Evolutionary conservation across 345 rosid genomes (phyloP).

Genomic region (Populus pruinosa): DNA sequence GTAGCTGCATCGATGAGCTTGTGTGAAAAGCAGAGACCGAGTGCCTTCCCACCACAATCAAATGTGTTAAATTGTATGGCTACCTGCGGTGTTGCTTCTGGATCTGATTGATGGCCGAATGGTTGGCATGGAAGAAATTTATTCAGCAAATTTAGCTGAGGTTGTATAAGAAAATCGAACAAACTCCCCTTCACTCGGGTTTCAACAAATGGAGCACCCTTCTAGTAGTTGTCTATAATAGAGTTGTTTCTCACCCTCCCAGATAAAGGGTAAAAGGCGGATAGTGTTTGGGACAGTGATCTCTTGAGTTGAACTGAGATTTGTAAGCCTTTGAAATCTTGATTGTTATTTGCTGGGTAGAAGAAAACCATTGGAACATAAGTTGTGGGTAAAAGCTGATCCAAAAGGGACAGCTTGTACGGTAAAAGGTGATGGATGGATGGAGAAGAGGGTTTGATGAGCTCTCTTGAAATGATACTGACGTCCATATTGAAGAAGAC

Average conservation of each 20-base stretch:
- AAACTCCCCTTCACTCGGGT: background rate
- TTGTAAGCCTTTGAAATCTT: no score
- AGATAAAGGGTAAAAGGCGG: background rate
- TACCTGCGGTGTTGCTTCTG: background rate
- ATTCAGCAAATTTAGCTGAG: background rate
- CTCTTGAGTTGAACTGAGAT: background rate
- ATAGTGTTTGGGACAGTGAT: slow-evolving; percentile 4
- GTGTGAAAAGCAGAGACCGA: background rate
- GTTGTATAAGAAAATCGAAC: background rate
- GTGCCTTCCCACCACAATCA: background rate
- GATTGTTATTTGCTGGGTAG: background rate
- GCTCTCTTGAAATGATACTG: background rate
- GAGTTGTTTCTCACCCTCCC: slow-evolving; percentile 5
- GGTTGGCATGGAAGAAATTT: background rate
- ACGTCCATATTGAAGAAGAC: background rate
- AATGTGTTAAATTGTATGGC: background rate
- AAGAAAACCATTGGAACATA: background rate
- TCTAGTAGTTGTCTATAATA: background rate
- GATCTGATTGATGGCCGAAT: background rate
- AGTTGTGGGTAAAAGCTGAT: background rate
- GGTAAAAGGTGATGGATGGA: background rate
- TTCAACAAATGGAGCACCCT: slow-evolving; percentile 4
- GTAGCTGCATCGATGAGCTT: background rate
- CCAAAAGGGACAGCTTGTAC: background rate
- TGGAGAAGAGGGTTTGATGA: background rate